Conservation (phyloP, 495 filamentous ascomycete genomes). For the Umbilicaria muhlenbergii region DNA sequence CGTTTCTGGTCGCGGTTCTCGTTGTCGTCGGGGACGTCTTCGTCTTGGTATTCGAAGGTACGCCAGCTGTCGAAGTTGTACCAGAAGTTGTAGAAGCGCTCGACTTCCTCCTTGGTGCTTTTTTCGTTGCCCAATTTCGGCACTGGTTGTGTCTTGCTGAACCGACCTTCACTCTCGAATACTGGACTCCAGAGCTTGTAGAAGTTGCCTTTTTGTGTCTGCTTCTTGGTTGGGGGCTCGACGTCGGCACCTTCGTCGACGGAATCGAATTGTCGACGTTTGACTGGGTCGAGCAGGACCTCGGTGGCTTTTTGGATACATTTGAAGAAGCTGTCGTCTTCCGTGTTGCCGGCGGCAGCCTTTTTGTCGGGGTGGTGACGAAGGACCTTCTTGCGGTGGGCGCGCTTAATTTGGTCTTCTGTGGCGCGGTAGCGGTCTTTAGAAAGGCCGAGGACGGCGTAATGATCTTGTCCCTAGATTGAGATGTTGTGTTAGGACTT, state of each 20-base stretch:
- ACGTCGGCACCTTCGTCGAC: conserved; percentile 88
- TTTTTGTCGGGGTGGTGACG: conserved; percentile 99
- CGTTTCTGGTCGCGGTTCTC: conserved; percentile 98
- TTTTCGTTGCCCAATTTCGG: conserved; percentile 74
- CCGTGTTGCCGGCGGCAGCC: conserved; percentile 68
- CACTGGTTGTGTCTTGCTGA: conserved; percentile 80
- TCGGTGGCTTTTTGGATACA: conserved; percentile 98
- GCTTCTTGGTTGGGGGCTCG: conserved; percentile 84
- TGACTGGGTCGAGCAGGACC: conserved; percentile 77
- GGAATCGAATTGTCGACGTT: conserved; percentile 90
- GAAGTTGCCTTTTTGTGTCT: conserved; percentile 67
- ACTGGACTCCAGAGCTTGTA: conserved; percentile 85
- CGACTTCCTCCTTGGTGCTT: conserved; percentile 72
- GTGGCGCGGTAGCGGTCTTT: conserved; percentile 86
- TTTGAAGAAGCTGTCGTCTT: conserved; percentile 99
- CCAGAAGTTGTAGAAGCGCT: conserved; percentile 98
- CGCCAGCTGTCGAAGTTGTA: conserved; percentile 99
- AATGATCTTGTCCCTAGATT: conserved; percentile 80
- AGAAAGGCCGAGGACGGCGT: conserved; percentile 84
- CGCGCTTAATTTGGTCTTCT: conserved; percentile 95
- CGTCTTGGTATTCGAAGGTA: conserved; percentile 93
- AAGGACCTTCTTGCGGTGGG: conserved; percentile 98
- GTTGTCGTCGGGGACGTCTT: conserved; percentile 96
- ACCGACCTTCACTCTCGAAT: conserved; percentile 80
- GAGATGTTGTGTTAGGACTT: conserved; percentile 15